A percentile compares a stretch with the other conserved stretches of the same genome.
phyloP scores from a whole-genome alignment of 306 rosid species.

The Cucurbita pepo region DNA sequence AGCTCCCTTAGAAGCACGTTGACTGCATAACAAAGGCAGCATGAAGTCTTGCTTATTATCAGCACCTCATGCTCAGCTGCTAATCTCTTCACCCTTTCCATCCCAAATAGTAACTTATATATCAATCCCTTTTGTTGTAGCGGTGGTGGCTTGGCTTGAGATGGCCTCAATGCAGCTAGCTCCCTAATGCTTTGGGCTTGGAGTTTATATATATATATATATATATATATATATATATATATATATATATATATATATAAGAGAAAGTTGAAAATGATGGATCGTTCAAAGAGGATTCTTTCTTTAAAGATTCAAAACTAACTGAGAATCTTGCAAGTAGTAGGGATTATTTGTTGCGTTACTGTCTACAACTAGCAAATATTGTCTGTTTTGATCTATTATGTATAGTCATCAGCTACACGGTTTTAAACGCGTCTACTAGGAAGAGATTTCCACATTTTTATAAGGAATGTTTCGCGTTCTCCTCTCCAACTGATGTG shows the following conservation, averaged over 20 bases:
- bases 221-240: not conserved
- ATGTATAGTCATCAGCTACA: too few relatives aligned
- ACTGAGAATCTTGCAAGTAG: not conserved
- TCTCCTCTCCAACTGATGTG: too few relatives aligned
- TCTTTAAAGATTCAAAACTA: too few relatives aligned
- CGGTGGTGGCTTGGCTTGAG: too few relatives aligned
- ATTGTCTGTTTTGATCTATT: too few relatives aligned
- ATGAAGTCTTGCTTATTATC: slow-evolving; percentile 52
- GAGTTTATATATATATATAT: not conserved
- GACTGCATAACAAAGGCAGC: slow-evolving; percentile 53
- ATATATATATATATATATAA: not conserved
- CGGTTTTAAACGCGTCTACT: too few relatives aligned
- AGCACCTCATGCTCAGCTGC: slow-evolving; percentile 42
- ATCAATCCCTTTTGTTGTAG: too few relatives aligned
- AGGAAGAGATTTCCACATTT: too few relatives aligned
- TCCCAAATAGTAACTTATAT: not conserved
- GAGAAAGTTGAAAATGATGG: not conserved
- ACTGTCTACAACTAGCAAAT: too few relatives aligned
- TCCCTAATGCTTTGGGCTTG: not conserved
- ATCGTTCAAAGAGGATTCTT: too few relatives aligned
- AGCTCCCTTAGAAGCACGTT: slow-evolving; percentile 33
- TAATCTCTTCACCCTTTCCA: slow-evolving; percentile 51
- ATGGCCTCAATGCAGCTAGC: not conserved
- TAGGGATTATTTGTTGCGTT: not conserved
- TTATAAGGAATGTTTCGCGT: too few relatives aligned